A percentile compares a stretch with the other conserved stretches of the same genome.
These are phyloP conservation scores for Scedosporium aurantiacum DNA, from an alignment of 2,329 filamentous ascomycete species.

Conservation along the genomic window DNA sequence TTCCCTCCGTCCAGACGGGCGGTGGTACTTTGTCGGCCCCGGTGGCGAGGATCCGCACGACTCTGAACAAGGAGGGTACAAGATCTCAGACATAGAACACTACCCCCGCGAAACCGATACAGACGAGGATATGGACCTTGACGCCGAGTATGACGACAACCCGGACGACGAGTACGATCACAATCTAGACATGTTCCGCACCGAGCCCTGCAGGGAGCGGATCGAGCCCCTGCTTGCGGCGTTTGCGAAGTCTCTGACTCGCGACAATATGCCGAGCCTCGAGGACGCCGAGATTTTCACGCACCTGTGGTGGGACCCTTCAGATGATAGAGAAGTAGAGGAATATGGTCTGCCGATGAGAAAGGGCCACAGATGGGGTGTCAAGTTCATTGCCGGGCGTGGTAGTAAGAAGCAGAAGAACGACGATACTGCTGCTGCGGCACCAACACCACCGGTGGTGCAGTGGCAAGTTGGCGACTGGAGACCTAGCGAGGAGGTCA, in stretches of 20 bases:
- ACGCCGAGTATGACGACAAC: constrained; percentile 8
- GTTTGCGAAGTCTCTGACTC: constrained; percentile 10
- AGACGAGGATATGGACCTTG: constrained; percentile 10
- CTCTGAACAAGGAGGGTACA: constrained; percentile 9
- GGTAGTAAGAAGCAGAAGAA: constrained; percentile 1
- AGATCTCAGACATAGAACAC: constrained; percentile 12
- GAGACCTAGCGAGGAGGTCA: constrained; percentile 13
- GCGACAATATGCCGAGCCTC: constrained; percentile 12
- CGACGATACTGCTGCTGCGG: no score
- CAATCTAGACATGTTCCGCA: constrained; percentile 13
- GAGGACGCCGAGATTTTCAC: constrained; percentile 15
- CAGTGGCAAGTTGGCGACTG: constrained; percentile 16
- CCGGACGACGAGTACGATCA: constrained; percentile 8
- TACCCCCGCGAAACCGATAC: constrained; percentile 12
- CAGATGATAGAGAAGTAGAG: constrained; percentile 9
- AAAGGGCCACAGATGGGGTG: constrained; percentile 13
- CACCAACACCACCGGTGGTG: constrained; percentile 7
- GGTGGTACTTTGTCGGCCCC: constrained; percentile 15
- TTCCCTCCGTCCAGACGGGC: no score
- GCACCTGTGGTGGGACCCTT: constrained; percentile 13
- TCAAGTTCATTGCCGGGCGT: constrained; percentile 11
- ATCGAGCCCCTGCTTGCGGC: constrained; percentile 15
- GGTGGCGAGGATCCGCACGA: constrained; percentile 13
- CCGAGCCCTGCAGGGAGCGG: constrained; percentile 10
- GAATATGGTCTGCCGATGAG: constrained; percentile 6